A percentile compares a stretch with the other conserved stretches of the same genome.
Conservation (phyloP, 2,329 filamentous ascomycete species). For the Acrocalymma vagum region DNA sequence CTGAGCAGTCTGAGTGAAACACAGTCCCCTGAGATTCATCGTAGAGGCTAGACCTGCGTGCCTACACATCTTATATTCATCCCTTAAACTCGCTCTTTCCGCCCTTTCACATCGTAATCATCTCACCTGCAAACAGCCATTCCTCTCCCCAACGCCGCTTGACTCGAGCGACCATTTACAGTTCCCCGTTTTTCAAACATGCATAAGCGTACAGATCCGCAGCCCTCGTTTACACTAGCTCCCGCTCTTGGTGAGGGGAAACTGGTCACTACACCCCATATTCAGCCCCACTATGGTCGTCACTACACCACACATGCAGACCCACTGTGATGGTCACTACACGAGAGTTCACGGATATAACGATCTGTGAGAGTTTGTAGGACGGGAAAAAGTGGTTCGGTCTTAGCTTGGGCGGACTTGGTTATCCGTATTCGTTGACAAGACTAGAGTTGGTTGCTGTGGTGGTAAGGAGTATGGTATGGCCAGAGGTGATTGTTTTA, state of each 20-base stretch:
- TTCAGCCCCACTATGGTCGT: conserved; percentile 8
- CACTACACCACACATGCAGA: conserved; percentile 21
- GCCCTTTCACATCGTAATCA: not conserved
- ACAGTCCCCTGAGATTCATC: not conserved
- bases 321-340: not conserved
- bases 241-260: conserved; percentile 12
- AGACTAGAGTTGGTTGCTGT: no score
- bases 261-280: conserved; percentile 23
- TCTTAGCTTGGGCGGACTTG: not conserved
- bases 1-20: not conserved
- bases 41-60: not conserved
- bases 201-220: conserved; percentile 21
- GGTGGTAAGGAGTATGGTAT: not conserved
- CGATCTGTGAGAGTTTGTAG: conserved; percentile 1
- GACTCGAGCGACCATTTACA: not conserved
- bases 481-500: no score
- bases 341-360: not conserved
- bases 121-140: conserved; percentile 2
- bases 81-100: not conserved
- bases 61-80: not conserved
- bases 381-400: not conserved
- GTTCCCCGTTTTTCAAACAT: conserved; percentile 3
- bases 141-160: not conserved
- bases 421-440: not conserved
- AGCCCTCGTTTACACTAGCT: conserved; percentile 12